Conservation (phyloP, 2,329 filamentous ascomycete genomes). For the Apiospora arundinis region DNA sequence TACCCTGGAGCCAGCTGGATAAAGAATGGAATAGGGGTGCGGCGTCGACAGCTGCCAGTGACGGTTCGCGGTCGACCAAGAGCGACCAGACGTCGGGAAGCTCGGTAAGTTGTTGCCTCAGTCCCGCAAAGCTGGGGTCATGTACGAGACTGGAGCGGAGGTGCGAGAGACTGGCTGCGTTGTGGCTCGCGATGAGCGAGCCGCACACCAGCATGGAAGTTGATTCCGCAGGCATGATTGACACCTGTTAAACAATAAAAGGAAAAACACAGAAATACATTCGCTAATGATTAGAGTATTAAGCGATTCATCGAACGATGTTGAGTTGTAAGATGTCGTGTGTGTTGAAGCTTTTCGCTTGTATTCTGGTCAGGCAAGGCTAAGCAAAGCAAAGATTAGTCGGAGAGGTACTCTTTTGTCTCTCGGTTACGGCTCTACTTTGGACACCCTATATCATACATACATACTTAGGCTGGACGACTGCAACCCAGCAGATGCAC, state of each 20-base stretch:
- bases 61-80: neutral
- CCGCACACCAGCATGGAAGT: slow-evolving; percentile 16
- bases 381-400: neutral
- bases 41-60: neutral
- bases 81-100: slow-evolving; percentile 6
- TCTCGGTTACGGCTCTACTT: neutral
- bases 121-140: neutral
- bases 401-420: neutral
- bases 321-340: neutral
- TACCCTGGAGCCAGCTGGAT: neutral
- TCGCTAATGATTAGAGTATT: neutral
- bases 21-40: neutral
- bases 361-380: neutral
- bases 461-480: too few relatives aligned
- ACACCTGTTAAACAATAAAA: neutral
- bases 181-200: neutral
- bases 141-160: neutral
- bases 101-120: neutral
- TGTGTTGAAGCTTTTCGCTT: neutral
- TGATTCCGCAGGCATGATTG: neutral
- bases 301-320: neutral
- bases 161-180: neutral
- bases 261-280: neutral
- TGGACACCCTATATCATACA: neutral
- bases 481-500: too few relatives aligned